These are phyloP conservation scores for Lipomyces sp. DNA, from an alignment of 805 yeast genomes.

Conservation along the genomic window DNA sequence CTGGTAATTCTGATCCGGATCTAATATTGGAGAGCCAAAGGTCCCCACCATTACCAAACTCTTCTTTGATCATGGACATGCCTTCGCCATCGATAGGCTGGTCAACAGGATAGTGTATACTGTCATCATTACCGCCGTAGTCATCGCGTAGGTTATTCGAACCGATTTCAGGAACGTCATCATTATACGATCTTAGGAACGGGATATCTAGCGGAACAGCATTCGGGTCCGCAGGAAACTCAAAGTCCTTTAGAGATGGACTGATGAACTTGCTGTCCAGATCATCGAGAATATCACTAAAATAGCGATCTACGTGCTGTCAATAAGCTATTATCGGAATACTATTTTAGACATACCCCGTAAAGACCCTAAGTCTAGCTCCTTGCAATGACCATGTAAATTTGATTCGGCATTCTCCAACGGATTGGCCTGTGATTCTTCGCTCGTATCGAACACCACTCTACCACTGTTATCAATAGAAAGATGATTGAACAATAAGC, in stretches of 20 bases:
- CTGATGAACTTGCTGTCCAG: slow-evolving; percentile 53
- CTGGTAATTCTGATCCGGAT: slow-evolving; percentile 13
- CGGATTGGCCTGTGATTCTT: slow-evolving; percentile 42
- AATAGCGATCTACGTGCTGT: slow-evolving; percentile 21
- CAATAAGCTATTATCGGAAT: neutral
- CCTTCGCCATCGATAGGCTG: slow-evolving; percentile 5
- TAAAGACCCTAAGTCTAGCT: slow-evolving; percentile 39
- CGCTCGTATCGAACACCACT: slow-evolving; percentile 71
- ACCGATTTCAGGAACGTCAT: slow-evolving; percentile 42
- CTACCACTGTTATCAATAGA: slow-evolving; percentile 59
- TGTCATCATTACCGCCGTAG: slow-evolving; percentile 37
- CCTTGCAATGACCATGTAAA: slow-evolving; percentile 7
- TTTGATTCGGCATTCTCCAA: slow-evolving; percentile 35
- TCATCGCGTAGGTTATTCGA: slow-evolving; percentile 37
- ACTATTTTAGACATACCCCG: slow-evolving; percentile 23
- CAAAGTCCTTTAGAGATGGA: slow-evolving; percentile 65
- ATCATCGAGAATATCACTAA: slow-evolving; percentile 28
- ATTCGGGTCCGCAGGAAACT: slow-evolving; percentile 30
- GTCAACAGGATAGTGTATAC: slow-evolving; percentile 7
- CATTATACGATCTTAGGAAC: slow-evolving; percentile 39
- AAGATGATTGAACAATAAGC: slow-evolving; percentile 56
- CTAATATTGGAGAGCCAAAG: slow-evolving; percentile 27
- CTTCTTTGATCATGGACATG: slow-evolving; percentile 10
- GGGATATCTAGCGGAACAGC: slow-evolving; percentile 31
- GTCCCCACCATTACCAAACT: slow-evolving; percentile 37